Conservation (phyloP, 352 stramenopile species). For the Globisporangium irregulare region DNA sequence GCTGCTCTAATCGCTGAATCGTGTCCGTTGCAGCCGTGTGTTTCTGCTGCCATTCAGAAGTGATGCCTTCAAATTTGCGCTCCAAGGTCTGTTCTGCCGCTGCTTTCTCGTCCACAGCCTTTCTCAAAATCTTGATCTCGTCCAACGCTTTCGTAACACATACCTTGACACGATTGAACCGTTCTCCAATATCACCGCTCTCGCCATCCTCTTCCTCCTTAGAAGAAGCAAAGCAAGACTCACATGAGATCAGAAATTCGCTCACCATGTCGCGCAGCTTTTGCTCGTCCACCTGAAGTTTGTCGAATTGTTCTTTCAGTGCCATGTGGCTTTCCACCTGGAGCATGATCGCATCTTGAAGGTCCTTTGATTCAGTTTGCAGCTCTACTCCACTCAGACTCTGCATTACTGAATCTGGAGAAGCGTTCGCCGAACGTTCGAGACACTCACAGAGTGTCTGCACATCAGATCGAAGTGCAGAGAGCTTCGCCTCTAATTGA, state of each 20-base stretch:
- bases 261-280: neutral
- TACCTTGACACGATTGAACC: neutral
- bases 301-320: neutral
- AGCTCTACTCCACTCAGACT: neutral
- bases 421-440: neutral
- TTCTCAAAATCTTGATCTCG: neutral
- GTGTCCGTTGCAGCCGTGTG: neutral
- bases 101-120: slow-evolving; percentile 2
- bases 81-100: neutral
- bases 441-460: slow-evolving; percentile 5
- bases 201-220: neutral
- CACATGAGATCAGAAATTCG: slow-evolving; percentile 7
- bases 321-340: slow-evolving; percentile 3
- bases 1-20: slow-evolving; percentile 17
- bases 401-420: neutral
- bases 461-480: slow-evolving; percentile 3
- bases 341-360: slow-evolving; percentile 14
- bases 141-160: neutral
- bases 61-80: slow-evolving; percentile 1
- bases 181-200: neutral
- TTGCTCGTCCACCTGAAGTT: neutral
- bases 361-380: neutral
- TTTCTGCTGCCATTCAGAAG: neutral
- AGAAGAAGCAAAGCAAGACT: neutral
- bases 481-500: slow-evolving; percentile 1